These are phyloP conservation scores for Niebla homalea DNA, from an alignment of 495 filamentous ascomycete genomes.

Conservation along the genomic window DNA sequence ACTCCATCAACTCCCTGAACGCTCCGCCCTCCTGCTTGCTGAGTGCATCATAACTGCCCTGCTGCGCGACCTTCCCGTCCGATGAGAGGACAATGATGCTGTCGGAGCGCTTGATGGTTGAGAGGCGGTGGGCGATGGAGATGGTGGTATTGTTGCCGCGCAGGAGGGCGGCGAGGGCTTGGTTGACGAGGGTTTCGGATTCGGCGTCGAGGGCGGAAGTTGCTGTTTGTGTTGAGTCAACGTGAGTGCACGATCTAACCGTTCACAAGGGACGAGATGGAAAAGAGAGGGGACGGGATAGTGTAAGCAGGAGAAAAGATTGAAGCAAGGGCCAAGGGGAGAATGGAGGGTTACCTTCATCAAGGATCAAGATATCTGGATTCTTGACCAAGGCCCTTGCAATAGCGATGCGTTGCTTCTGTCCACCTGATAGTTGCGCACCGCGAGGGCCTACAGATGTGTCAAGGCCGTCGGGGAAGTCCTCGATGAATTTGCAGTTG, in stretches of 20 bases:
- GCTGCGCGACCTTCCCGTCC: slow-evolving; percentile 81
- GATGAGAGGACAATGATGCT: slow-evolving; percentile 75
- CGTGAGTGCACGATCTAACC: too few species aligned
- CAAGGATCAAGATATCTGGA: slow-evolving; percentile 89
- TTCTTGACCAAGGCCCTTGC: slow-evolving; percentile 88
- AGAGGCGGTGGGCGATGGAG: slow-evolving; percentile 86
- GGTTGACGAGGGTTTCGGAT: slow-evolving; percentile 88
- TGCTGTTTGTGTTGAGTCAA: slow-evolving; percentile 26
- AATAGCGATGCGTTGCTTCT: slow-evolving; percentile 97
- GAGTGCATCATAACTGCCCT: slow-evolving; percentile 68
- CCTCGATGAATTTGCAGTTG: slow-evolving; percentile 91
- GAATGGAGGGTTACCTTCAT: slow-evolving; percentile 40
- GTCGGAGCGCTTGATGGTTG: slow-evolving; percentile 90
- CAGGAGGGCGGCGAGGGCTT: slow-evolving; percentile 68
- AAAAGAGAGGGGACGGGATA: not conserved
- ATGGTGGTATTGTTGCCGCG: slow-evolving; percentile 86
- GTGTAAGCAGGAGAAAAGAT: not conserved
- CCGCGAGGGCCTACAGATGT: slow-evolving; percentile 87
- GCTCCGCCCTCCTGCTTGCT: slow-evolving; percentile 59
- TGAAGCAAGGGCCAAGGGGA: not conserved
- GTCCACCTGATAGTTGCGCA: slow-evolving; percentile 86
- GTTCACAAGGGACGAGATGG: not conserved
- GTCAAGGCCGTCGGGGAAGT: slow-evolving; percentile 92
- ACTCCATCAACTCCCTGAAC: slow-evolving; percentile 94
- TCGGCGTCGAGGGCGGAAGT: slow-evolving; percentile 94